Evolutionary conservation across 164 flowering plant genomes (phyloP).

Genomic region (Vitis cinerea): DNA sequence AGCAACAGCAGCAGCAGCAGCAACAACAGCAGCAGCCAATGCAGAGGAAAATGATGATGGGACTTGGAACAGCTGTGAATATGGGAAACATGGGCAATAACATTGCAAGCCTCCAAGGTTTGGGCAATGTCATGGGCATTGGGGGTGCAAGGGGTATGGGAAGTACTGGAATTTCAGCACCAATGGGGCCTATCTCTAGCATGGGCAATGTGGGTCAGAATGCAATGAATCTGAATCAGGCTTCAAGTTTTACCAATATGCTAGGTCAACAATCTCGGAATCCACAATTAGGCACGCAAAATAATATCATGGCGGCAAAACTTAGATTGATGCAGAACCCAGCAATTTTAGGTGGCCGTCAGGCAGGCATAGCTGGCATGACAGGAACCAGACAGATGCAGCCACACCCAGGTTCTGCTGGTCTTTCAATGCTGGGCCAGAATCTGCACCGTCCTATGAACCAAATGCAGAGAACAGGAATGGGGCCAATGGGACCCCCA

Average conservation of each 20-base stretch:
- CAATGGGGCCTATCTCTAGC: conserved; percentile 58
- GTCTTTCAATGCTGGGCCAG: conserved; percentile 75
- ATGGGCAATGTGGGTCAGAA: conserved; percentile 64
- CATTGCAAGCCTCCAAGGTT: conserved; percentile 63
- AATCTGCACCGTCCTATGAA: conserved; percentile 49
- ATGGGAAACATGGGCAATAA: conserved; percentile 64
- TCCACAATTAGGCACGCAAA: conserved; percentile 43
- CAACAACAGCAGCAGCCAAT: conserved; percentile 47
- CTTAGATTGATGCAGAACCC: conserved; percentile 46
- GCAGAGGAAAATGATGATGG: conserved; percentile 74
- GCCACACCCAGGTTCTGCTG: conserved; percentile 53
- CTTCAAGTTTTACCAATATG: conserved; percentile 39
- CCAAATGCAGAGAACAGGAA: conserved; percentile 56
- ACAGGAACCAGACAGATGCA: conserved; percentile 69
- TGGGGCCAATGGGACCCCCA: conserved; percentile 84
- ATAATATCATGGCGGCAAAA: conserved; percentile 35
- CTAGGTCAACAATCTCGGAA: conserved; percentile 59
- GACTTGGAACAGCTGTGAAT: conserved; percentile 56
- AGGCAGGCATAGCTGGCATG: conserved; percentile 53
- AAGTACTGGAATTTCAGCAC: conserved; percentile 60
- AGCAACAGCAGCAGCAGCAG: conserved; percentile 37
- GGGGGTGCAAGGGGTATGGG: conserved; percentile 69
- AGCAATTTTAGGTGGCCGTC: conserved; percentile 49
- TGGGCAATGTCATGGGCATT: conserved; percentile 60
- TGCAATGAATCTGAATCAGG: conserved; percentile 50